These are phyloP conservation scores for Castanopsis chinensis DNA, from an alignment of 306 rosid species.

Conservation along the genomic window DNA sequence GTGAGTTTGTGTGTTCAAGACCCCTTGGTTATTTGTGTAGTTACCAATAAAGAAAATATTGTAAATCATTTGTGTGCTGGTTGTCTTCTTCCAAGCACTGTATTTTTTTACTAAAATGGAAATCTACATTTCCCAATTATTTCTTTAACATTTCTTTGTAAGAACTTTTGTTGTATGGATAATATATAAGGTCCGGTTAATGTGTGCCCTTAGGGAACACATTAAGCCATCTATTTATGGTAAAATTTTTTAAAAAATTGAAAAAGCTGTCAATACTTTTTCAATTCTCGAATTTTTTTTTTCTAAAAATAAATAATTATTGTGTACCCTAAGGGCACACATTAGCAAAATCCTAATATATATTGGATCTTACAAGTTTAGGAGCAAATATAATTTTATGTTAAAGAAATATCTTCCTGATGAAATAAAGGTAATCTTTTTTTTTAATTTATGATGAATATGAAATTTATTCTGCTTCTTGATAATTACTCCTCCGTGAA, in stretches of 20 bases:
- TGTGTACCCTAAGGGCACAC: too few relatives aligned
- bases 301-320: too few relatives aligned
- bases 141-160: background rate
- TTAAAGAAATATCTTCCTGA: conserved; percentile 35
- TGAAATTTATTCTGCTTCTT: background rate
- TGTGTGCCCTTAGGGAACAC: too few relatives aligned
- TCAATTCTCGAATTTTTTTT: too few relatives aligned
- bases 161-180: background rate
- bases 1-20: too few relatives aligned
- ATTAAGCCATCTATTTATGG: too few relatives aligned
- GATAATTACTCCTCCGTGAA: background rate
- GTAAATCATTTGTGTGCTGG: background rate
- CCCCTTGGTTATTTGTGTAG: too few relatives aligned
- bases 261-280: too few relatives aligned
- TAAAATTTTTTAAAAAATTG: too few relatives aligned
- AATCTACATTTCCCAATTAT: background rate
- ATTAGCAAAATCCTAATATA: too few relatives aligned
- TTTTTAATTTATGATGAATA: background rate
- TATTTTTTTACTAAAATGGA: background rate
- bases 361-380: conserved; percentile 57
- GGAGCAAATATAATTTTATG: conserved; percentile 65
- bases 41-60: background rate
- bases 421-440: background rate
- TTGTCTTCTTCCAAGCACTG: background rate
- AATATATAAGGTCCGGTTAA: too few relatives aligned